These are phyloP conservation scores for Chlorophyllum brunneum DNA, from an alignment of 768 basidiomycete species.

Conservation along the genomic window DNA sequence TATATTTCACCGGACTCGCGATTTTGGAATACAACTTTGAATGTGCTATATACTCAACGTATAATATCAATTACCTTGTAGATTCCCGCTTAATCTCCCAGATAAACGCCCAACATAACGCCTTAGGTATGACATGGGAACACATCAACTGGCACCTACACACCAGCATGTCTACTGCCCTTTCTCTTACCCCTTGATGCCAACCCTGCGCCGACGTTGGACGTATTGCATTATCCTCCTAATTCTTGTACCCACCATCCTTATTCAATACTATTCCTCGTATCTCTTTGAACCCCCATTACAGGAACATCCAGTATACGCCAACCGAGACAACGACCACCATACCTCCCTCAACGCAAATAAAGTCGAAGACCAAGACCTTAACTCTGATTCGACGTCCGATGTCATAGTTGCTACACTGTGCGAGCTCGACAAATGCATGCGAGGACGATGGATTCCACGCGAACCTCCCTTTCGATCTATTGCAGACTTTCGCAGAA, in stretches of 20 bases:
- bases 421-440: slow-evolving; percentile 14
- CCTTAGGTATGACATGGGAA: too few species aligned
- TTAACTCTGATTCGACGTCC: too few species aligned
- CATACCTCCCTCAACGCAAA: too few species aligned
- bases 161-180: too few species aligned
- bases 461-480: slow-evolving; percentile 15
- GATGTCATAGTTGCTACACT: too few species aligned
- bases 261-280: neutral
- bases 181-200: too few species aligned
- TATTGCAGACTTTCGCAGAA: slow-evolving; percentile 14
- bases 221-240: neutral
- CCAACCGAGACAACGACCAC: too few species aligned
- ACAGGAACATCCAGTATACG: too few species aligned
- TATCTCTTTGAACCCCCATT: neutral
- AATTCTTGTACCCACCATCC: neutral
- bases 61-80: neutral
- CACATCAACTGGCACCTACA: too few species aligned
- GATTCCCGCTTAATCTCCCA: too few species aligned
- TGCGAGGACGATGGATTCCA: slow-evolving; percentile 13
- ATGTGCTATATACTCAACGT: neutral
- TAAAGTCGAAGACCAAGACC: too few species aligned
- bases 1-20: neutral
- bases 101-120: too few species aligned
- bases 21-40: neutral
- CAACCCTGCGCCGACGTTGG: neutral